Base-by-base conservation (phyloP, 2,329 filamentous ascomycete genomes). In the Exophiala oligosperma region DNA sequence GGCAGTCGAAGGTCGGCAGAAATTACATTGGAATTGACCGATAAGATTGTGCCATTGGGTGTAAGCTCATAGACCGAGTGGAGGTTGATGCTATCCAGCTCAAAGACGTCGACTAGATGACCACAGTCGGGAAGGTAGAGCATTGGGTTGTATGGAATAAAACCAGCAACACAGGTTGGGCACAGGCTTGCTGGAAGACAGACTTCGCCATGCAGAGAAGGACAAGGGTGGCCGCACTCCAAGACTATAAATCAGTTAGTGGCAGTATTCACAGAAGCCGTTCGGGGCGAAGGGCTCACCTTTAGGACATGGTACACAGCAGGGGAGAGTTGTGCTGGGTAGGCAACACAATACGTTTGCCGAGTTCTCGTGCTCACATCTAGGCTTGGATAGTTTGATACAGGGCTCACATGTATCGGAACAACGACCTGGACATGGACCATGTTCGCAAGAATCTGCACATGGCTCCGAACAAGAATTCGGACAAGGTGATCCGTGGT, bases 351-450 rank as follows among this genome's bases (percentile, higher is more conserved):
- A 23, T n/a, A 52, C 58, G 1, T 52, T 38, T 21, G 50, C 48
- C n/a, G 29, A 11, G 35, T 5, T 21, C 38, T 60, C 43, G 43
- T 65, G 63, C 9, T 55, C 52, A 49, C 64, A 64, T 11, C 23
- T 38, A 17, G 49, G 26, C 9, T 24, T 38, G 9, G 46, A 35
- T 11, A 53, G 24, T 44, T 61, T 59, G 35, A 61, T 44, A 38
- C 66, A 67, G 3, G 66, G 64, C 21, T 66, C 63, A 44, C 66
- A 67, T 17, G 28, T 26, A 17, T 62, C 59, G 17, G 49, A 46
- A 56, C 66, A 67, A 41, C 52, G 60, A 49, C 59, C 59, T 43
- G 41, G 47, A 52, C 66, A 67, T 37, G 50, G 56, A 3, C 64
- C 61, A 58, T 67, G 66, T 12, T 56, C 49, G 38, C 66, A 67